Evolutionary conservation across 2,329 filamentous ascomycete genomes (phyloP).

Genomic region (Aspergillus brunneoviolaceus): DNA sequence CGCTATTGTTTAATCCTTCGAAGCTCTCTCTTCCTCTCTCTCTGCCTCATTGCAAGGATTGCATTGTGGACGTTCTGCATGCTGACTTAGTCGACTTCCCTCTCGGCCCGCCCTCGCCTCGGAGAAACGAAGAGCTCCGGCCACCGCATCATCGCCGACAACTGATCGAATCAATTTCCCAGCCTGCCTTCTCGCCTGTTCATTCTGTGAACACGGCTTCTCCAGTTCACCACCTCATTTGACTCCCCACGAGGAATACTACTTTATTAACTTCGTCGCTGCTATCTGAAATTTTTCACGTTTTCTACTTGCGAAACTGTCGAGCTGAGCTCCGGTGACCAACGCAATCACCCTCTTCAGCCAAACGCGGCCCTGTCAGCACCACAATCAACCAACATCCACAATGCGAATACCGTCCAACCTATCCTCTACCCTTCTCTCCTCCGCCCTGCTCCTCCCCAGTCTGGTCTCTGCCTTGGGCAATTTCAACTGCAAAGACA

Average conservation of each 20-base stretch:
- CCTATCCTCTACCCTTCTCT: conserved; percentile 25
- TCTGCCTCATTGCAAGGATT: background rate
- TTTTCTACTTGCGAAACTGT: background rate
- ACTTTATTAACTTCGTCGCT: background rate
- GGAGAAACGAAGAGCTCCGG: conserved; percentile 28
- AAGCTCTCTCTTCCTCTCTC: background rate
- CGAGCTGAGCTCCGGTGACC: conserved; percentile 13
- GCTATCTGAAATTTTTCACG: background rate
- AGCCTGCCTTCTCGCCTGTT: conserved; percentile 7
- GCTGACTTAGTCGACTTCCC: background rate
- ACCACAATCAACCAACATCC: conserved; percentile 1
- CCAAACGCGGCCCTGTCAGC: background rate
- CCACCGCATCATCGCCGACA: conserved; percentile 20
- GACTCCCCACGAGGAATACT: background rate
- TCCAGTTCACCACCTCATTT: background rate
- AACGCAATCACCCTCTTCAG: conserved; percentile 8
- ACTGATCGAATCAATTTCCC: conserved; percentile 15
- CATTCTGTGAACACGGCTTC: background rate
- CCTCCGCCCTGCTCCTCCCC: conserved; percentile 25
- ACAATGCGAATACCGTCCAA: conserved; percentile 37
- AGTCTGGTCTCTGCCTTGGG: conserved; percentile 30
- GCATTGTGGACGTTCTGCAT: background rate
- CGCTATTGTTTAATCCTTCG: background rate
- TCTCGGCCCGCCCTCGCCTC: conserved; percentile 7
- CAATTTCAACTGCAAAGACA: conserved; percentile 39